Evolutionary conservation across 257 asterid species (phyloP), one percentile per base, ranked within the genome.

Genomic region (Jasminum sambac): DNA sequence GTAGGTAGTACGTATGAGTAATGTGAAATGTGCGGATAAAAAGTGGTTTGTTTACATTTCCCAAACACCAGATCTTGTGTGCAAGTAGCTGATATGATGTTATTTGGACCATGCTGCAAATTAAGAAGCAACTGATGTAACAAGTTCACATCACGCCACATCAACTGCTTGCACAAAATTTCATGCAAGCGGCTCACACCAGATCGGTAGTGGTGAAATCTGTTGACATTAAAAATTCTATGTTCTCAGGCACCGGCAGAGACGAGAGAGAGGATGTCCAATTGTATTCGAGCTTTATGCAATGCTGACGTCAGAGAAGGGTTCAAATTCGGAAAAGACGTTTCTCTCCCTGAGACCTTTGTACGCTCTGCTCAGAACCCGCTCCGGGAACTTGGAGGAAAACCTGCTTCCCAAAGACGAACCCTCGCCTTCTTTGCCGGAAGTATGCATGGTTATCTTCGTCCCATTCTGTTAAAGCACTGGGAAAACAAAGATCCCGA

Each of bases 401-500:
- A 83, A 58, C 88, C 90, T n/a, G 86, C 91, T 42, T 81, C 93
- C 67, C 70, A 79, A 71, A 83, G 99, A 21, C 74, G 42, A 36
- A 80, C 72, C 77, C 92, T 94, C 40, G 99, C 97, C 25, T 94
- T 94, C 84, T 94, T 94, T 60, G 98, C 99, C 2, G 97, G 99
- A 58, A 83, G 68, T 79, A 86, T 88, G 90, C 97, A 94, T 42
- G 99, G 99, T n/a, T 91, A 91, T 65, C 90, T 94, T 66, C 97
- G 98, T 5, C 95, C 97, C 4, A 71, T 84, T 69, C 76, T 94
- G 26, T 67, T 94, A 41, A 71, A 79, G 0, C 66, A 89, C 76
- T 94, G 99, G 99, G 82, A 83, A 74, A 77, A 82, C 73, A 93
- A 89, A 75, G 99, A 94, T 67, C 93, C 95, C 0, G 96, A 88